phyloP scores from a whole-genome alignment of 345 rosid genomes.

The Dimocarpus longan region DNA sequence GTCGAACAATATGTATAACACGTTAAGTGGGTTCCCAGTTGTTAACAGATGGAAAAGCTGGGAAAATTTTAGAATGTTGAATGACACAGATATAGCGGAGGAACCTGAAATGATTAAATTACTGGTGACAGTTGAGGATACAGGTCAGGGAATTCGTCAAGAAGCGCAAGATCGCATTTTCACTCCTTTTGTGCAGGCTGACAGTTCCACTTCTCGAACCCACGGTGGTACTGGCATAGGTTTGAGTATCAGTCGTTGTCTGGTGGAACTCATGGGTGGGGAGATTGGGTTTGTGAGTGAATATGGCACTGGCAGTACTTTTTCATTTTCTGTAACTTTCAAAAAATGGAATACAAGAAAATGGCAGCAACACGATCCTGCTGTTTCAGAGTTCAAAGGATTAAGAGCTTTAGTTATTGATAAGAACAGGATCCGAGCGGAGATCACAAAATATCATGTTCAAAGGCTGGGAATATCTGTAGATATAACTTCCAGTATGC shows the following conservation, averaged over 20 bases:
- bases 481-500: slow-evolving; percentile 42
- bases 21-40: slow-evolving; percentile 79
- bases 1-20: slow-evolving; percentile 33
- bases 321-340: slow-evolving; percentile 78
- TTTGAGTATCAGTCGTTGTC: slow-evolving; percentile 83
- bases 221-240: slow-evolving; percentile 99
- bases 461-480: slow-evolving; percentile 67
- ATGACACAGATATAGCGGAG: slow-evolving; percentile 29
- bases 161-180: slow-evolving; percentile 82
- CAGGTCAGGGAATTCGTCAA: slow-evolving; percentile 84
- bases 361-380: slow-evolving; percentile 47
- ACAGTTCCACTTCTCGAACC: slow-evolving; percentile 93
- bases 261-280: slow-evolving; percentile 93
- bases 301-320: slow-evolving; percentile 75
- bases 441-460: slow-evolving; percentile 78
- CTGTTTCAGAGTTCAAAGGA: slow-evolving; percentile 57
- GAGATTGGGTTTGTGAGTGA: slow-evolving; percentile 90
- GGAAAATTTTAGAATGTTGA: slow-evolving; percentile 53
- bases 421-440: slow-evolving; percentile 68
- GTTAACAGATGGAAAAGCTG: slow-evolving; percentile 87
- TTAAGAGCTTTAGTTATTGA: slow-evolving; percentile 76
- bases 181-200: slow-evolving; percentile 98
- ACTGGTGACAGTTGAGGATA: slow-evolving; percentile 89
- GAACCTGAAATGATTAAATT: slow-evolving; percentile 48
- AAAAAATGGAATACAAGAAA: slow-evolving; percentile 48